Conservation (phyloP, 179 eudicot species). For the Spinacia oleracea region DNA sequence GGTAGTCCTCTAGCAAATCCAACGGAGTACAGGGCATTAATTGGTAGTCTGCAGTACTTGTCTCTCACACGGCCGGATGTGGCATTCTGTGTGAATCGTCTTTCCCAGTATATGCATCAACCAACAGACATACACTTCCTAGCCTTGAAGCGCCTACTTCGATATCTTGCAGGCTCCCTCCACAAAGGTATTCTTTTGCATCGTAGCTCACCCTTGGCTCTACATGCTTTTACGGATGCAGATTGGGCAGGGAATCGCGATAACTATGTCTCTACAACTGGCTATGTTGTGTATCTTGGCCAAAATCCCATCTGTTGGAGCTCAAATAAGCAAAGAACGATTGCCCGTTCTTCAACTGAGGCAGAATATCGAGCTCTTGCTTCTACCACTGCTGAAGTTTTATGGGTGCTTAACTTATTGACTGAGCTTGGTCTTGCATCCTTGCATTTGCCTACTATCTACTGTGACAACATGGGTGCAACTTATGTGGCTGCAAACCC, state of each 20-base stretch:
- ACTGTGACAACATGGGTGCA: not conserved
- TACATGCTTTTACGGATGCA: no score
- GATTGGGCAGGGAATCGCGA: no score
- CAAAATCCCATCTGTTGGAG: no score
- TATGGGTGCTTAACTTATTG: no score
- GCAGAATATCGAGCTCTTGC: no score
- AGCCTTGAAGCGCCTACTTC: not conserved
- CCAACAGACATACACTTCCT: not conserved
- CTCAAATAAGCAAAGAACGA: no score
- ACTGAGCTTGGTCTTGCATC: not conserved
- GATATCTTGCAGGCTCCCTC: not conserved
- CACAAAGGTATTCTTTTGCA: not conserved
- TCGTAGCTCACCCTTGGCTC: not conserved
- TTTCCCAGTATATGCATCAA: not conserved
- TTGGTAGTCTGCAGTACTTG: not conserved
- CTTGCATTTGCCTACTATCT: not conserved
- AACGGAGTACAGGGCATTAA: not conserved
- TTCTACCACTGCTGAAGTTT: no score
- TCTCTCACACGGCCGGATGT: not conserved
- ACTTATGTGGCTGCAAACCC: slow-evolving; percentile 1
- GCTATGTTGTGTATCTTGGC: no score
- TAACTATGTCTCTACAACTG: no score
- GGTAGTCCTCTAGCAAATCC: not conserved
- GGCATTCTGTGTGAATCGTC: not conserved
- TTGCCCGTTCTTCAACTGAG: no score